Conservation (phyloP, 768 basidiomycete species). For the Cystoderma amianthinum region DNA sequence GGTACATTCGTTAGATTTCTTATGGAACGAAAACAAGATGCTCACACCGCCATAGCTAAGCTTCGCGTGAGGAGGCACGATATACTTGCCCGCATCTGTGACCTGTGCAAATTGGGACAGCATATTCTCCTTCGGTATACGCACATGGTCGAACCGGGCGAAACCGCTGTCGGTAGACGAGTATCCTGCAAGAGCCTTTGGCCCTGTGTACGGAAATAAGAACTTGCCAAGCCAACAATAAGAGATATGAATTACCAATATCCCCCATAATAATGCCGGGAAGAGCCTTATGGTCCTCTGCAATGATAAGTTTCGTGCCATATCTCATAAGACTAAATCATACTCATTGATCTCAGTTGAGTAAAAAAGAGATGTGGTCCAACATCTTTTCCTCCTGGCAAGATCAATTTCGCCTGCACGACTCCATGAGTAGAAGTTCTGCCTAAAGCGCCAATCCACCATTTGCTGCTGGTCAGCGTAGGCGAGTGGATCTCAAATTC, state of each 20-base stretch:
- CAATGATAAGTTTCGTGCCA: background rate
- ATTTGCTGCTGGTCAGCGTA: slow-evolving; percentile 67
- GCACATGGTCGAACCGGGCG: slow-evolving; percentile 56
- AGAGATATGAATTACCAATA: slow-evolving; percentile 39
- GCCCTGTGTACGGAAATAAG: slow-evolving; percentile 28
- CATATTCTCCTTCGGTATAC: slow-evolving; percentile 67
- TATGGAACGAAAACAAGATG: slow-evolving; percentile 7
- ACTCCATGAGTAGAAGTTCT: slow-evolving; percentile 72
- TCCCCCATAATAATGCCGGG: slow-evolving; percentile 64
- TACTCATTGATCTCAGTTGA: slow-evolving; percentile 59
- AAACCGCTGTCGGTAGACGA: slow-evolving; percentile 61
- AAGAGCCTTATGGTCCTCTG: slow-evolving; percentile 53
- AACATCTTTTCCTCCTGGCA: slow-evolving; percentile 50
- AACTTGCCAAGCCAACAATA: background rate
- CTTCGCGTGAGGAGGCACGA: slow-evolving; percentile 65
- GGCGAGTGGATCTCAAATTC: slow-evolving; percentile 78
- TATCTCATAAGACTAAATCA: background rate
- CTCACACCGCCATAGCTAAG: slow-evolving; percentile 70
- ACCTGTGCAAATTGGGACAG: slow-evolving; percentile 69
- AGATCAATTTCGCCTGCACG: slow-evolving; percentile 67
- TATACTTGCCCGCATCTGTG: slow-evolving; percentile 56
- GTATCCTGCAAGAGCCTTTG: slow-evolving; percentile 46
- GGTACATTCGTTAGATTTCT: background rate
- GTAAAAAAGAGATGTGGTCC: slow-evolving; percentile 76
- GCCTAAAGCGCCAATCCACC: slow-evolving; percentile 76